Evolutionary conservation across 345 rosid species (phyloP).

Genomic region (Eucalyptus tenuipes): DNA sequence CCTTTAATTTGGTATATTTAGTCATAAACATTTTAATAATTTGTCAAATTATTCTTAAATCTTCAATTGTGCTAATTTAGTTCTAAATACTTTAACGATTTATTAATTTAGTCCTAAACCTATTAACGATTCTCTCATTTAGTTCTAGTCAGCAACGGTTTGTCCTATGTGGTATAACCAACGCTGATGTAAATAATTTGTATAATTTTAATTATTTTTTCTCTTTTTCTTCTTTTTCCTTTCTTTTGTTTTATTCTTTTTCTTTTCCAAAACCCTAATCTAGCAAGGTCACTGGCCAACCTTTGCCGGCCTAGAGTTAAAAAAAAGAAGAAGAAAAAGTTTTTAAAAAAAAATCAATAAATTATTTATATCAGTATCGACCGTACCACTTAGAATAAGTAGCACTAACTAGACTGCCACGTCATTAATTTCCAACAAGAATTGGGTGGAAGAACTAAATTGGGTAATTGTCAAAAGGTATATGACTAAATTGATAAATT

Average conservation of each 20-base stretch:
- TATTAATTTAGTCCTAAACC: neutral
- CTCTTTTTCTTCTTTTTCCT: neutral
- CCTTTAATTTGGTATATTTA: too few relatives aligned
- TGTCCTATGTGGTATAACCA: neutral
- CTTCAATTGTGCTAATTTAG: neutral
- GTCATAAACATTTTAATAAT: neutral
- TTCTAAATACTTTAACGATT: neutral
- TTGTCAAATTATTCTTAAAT: neutral
- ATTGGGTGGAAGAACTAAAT: neutral
- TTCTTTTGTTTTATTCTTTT: neutral
- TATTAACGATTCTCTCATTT: too few relatives aligned
- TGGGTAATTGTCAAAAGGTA: neutral
- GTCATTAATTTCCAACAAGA: neutral
- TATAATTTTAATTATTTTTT: too few relatives aligned
- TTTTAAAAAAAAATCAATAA: neutral
- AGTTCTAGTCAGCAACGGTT: neutral
- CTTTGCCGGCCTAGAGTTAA: neutral
- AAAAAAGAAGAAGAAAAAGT: neutral
- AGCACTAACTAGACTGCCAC: rapidly evolving
- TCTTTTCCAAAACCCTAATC: neutral
- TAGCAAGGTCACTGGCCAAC: neutral
- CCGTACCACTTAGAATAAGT: neutral
- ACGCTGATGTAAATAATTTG: too few relatives aligned
- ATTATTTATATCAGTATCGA: rapidly evolving
- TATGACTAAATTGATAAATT: neutral